A percentile compares a stretch with the other conserved stretches of the same genome.
Conservation (phyloP, 768 basidiomycete species). For the Hericium coralloides region DNA sequence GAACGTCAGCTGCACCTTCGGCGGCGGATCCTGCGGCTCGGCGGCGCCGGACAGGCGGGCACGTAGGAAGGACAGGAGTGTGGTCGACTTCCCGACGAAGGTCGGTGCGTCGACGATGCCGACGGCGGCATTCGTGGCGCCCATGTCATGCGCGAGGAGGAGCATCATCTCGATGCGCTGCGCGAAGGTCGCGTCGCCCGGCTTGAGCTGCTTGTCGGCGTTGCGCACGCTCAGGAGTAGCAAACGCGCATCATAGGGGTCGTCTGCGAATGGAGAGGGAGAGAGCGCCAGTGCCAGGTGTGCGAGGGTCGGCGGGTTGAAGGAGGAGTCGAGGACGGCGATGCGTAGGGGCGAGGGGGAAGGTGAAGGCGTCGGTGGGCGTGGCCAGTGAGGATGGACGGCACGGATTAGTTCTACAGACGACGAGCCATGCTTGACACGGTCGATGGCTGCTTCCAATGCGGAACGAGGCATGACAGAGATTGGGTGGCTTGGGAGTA, state of each 20-base stretch:
- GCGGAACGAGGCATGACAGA: background rate
- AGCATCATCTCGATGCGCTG: conserved; percentile 86
- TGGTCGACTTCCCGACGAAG: conserved; percentile 73
- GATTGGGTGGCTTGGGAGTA: background rate
- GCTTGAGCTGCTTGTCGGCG: conserved; percentile 69
- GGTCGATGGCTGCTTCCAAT: background rate
- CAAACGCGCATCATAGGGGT: conserved; percentile 58
- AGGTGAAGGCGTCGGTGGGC: background rate
- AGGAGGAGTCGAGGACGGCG: conserved; percentile 83
- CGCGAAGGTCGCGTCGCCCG: conserved; percentile 62
- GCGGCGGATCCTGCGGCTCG: background rate
- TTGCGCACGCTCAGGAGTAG: conserved; percentile 81
- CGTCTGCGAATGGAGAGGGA: conserved; percentile 3
- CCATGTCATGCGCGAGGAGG: conserved; percentile 47
- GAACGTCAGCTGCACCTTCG: conserved; percentile 47
- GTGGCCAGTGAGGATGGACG: background rate
- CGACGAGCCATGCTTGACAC: background rate
- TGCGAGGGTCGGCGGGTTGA: conserved; percentile 85
- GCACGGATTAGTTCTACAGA: background rate
- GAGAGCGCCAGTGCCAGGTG: conserved; percentile 63
- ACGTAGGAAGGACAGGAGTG: conserved; percentile 44
- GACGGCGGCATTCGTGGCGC: conserved; percentile 50
- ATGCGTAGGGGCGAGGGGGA: conserved; percentile 33
- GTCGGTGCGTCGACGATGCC: conserved; percentile 83
- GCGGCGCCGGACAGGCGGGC: conserved; percentile 20